These are phyloP conservation scores for Paecilomyces sp. DNA, from an alignment of 2,329 filamentous ascomycete genomes.

Conservation along the genomic window DNA sequence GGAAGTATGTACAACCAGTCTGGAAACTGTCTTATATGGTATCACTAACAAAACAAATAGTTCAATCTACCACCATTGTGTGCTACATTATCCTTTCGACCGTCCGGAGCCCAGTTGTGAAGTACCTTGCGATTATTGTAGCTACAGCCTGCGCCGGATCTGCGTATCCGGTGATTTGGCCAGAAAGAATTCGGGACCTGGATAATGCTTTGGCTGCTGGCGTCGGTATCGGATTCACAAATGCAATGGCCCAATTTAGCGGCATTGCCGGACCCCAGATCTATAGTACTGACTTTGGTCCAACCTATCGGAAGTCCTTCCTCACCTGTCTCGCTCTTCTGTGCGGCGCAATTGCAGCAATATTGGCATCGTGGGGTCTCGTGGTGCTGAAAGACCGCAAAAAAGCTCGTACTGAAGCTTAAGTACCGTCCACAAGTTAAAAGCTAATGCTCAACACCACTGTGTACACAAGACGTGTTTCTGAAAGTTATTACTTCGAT, in stretches of 20 bases:
- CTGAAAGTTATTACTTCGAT: no score
- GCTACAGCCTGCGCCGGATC: slow-evolving; percentile 30
- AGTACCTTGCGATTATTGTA: slow-evolving; percentile 31
- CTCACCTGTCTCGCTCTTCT: slow-evolving; percentile 28
- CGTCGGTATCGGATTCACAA: slow-evolving; percentile 36
- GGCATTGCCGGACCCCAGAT: slow-evolving; percentile 36
- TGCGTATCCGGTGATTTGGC: slow-evolving; percentile 39
- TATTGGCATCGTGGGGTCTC: slow-evolving; percentile 18
- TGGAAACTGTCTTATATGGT: neutral
- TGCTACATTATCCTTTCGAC: slow-evolving; percentile 35
- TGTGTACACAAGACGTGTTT: no score
- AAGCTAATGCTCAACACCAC: no score
- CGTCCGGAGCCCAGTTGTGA: slow-evolving; percentile 24
- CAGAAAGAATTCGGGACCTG: slow-evolving; percentile 35
- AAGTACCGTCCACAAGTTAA: neutral
- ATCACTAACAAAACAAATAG: slow-evolving; percentile 10
- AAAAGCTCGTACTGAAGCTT: neutral
- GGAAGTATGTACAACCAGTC: slow-evolving; percentile 21
- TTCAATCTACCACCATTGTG: slow-evolving; percentile 30
- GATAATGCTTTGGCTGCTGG: slow-evolving; percentile 35
- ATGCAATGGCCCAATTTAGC: slow-evolving; percentile 37
- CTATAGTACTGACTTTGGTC: slow-evolving; percentile 35
- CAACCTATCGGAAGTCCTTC: slow-evolving; percentile 30
- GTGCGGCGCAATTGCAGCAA: slow-evolving; percentile 19
- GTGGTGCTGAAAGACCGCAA: slow-evolving; percentile 3